Percentiles rank a stretch among this genome's conserved stretches.
Conservation (phyloP, 2,329 filamentous ascomycete genomes). For the Pseudogymnoascus sp. region DNA sequence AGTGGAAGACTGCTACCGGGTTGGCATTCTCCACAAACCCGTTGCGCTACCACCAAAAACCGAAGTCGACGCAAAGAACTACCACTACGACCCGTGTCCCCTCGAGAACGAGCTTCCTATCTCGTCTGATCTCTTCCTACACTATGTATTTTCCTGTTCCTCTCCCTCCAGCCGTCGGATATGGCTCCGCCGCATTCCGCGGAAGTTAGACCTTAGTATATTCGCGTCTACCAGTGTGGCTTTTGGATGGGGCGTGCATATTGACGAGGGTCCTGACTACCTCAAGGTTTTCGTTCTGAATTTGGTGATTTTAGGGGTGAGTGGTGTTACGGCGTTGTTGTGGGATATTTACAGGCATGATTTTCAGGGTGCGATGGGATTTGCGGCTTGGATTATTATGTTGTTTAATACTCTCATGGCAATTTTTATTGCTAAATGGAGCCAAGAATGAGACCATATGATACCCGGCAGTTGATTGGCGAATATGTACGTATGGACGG, state of each 20-base stretch:
- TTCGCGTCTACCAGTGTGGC: background rate
- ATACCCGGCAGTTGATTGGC: background rate
- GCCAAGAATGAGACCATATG: background rate
- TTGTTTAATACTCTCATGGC: background rate
- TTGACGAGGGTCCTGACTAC: constrained; percentile 11
- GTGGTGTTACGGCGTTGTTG: constrained; percentile 9
- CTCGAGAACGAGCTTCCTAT: constrained; percentile 12
- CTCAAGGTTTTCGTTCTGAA: constrained; percentile 4
- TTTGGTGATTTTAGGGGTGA: background rate
- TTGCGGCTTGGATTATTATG: constrained; percentile 11
- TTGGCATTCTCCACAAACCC: constrained; percentile 14
- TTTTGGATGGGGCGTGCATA: constrained; percentile 12
- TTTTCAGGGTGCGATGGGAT: constrained; percentile 12
- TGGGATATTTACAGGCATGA: constrained; percentile 10
- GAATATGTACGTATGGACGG: background rate
- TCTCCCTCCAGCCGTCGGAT: background rate
- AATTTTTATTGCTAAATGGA: background rate
- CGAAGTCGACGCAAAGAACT: constrained; percentile 10
- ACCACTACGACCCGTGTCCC: constrained; percentile 12
- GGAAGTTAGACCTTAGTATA: constrained; percentile 1
- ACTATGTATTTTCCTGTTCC: constrained; percentile 10
- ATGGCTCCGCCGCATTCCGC: constrained; percentile 10
- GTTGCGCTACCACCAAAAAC: constrained; percentile 10
- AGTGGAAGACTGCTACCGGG: constrained; percentile 10
- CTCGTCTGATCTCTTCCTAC: constrained; percentile 10